A percentile compares a stretch with the other conserved stretches of the same genome.
Conservation (phyloP, 176 grass and related monocot genomes). For the Pontederia paniculata region DNA sequence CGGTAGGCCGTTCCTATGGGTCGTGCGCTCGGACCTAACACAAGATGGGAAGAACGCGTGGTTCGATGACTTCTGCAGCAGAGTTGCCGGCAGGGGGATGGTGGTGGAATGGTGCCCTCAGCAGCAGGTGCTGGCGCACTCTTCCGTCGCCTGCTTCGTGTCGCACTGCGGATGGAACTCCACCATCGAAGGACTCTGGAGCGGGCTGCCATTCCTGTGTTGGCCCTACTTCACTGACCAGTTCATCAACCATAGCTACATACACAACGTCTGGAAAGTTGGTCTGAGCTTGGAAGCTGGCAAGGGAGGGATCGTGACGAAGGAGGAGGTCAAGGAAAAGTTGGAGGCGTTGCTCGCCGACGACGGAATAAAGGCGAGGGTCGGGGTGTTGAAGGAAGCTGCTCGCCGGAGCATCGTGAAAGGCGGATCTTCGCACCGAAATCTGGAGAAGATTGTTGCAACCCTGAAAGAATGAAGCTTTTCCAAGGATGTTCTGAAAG, state of each 20-base stretch:
- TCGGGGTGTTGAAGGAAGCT: constrained; percentile 1
- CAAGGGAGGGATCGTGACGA: not conserved
- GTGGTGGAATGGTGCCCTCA: no score
- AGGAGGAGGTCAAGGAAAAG: constrained; percentile 2
- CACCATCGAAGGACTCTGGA: no score
- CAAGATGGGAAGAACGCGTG: no score
- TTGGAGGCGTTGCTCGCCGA: constrained; percentile 6
- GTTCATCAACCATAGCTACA: constrained; percentile 33
- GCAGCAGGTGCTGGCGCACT: no score
- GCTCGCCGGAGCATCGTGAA: not conserved
- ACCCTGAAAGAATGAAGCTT: no score
- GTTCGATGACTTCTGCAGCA: no score
- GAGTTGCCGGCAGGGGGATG: no score
- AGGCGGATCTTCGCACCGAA: constrained; percentile 14
- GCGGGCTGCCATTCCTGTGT: constrained; percentile 16
- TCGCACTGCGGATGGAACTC: no score
- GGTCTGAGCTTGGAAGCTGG: constrained; percentile 6
- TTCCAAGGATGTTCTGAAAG: no score
- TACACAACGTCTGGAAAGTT: constrained; percentile 25
- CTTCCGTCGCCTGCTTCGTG: no score
- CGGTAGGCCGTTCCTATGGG: no score
- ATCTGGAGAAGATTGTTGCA: not conserved
- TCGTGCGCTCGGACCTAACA: no score
- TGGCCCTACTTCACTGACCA: constrained; percentile 26
- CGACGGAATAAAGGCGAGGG: not conserved